These are phyloP conservation scores for Entophlyctis luteolus DNA, from an alignment of 192 early-diverging fungal genomes.

Conservation along the genomic window DNA sequence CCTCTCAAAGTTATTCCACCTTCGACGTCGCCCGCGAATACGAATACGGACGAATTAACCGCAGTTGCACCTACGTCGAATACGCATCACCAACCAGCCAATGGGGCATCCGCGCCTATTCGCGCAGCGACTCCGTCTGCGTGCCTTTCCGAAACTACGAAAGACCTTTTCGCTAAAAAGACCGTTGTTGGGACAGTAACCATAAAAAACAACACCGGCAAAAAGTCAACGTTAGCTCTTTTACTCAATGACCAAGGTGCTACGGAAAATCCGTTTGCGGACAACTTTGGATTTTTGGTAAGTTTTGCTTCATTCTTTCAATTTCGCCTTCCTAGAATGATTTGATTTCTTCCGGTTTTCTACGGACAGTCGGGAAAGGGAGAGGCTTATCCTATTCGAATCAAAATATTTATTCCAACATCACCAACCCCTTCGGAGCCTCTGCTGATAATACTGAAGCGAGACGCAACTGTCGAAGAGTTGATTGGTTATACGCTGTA, in stretches of 20 bases:
- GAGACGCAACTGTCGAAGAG: constrained; percentile 83
- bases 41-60: neutral
- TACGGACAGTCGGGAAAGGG: constrained; percentile 46
- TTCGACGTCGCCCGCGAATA: too few relatives aligned
- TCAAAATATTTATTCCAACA: constrained; percentile 42
- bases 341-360: neutral
- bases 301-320: neutral
- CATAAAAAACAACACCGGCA: constrained; percentile 27
- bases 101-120: constrained; percentile 7
- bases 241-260: constrained; percentile 34
- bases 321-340: neutral
- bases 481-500: constrained; percentile 89
- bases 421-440: constrained; percentile 32
- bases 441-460: constrained; percentile 66
- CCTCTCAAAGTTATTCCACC: too few relatives aligned
- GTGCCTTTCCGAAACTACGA: neutral
- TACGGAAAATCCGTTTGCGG: constrained; percentile 43
- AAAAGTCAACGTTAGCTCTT: constrained; percentile 32
- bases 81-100: neutral
- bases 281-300: constrained; percentile 42
- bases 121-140: neutral
- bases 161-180: neutral
- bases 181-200: too few relatives aligned
- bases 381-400: constrained; percentile 33
- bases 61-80: neutral